phyloP scores from a whole-genome alignment of 352 stramenopile genomes.

The Phytopythium litorale region DNA sequence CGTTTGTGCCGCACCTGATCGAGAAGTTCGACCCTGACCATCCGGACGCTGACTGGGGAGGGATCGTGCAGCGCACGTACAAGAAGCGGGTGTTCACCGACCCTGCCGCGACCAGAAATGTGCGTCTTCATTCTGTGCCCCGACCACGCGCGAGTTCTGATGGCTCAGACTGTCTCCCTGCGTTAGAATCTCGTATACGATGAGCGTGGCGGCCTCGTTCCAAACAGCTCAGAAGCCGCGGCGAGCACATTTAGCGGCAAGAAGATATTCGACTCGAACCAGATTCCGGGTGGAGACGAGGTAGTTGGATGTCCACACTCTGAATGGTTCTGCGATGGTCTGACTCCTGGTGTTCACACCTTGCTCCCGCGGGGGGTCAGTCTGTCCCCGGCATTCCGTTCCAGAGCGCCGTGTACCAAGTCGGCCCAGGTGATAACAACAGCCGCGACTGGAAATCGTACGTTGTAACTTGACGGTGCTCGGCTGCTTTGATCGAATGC shows the following conservation, averaged over 20 bases:
- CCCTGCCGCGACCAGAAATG: conserved; percentile 34
- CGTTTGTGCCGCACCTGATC: conserved; percentile 40
- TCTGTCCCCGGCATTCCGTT: conserved; percentile 50
- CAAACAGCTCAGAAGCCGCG: conserved; percentile 16
- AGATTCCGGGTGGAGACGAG: conserved; percentile 22
- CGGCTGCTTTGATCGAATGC: neutral
- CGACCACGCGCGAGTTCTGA: neutral
- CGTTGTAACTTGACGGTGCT: conserved; percentile 5
- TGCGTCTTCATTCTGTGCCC: conserved; percentile 12
- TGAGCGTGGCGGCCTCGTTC: conserved; percentile 55
- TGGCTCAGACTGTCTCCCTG: neutral
- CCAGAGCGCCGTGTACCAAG: conserved; percentile 64
- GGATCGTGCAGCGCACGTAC: conserved; percentile 54
- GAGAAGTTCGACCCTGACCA: conserved; percentile 77
- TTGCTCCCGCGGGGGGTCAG: conserved; percentile 5
- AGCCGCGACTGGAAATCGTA: conserved; percentile 73
- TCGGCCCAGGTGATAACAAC: conserved; percentile 9
- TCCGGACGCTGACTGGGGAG: conserved; percentile 70
- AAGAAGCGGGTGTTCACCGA: conserved; percentile 62
- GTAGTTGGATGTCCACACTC: conserved; percentile 1
- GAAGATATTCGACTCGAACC: conserved; percentile 57
- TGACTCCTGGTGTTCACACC: neutral
- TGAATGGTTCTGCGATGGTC: neutral
- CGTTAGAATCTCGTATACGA: conserved; percentile 50
- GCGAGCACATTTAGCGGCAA: conserved; percentile 27